Conservation (phyloP, 2,329 filamentous ascomycete species). For the Microcera coccophila region DNA sequence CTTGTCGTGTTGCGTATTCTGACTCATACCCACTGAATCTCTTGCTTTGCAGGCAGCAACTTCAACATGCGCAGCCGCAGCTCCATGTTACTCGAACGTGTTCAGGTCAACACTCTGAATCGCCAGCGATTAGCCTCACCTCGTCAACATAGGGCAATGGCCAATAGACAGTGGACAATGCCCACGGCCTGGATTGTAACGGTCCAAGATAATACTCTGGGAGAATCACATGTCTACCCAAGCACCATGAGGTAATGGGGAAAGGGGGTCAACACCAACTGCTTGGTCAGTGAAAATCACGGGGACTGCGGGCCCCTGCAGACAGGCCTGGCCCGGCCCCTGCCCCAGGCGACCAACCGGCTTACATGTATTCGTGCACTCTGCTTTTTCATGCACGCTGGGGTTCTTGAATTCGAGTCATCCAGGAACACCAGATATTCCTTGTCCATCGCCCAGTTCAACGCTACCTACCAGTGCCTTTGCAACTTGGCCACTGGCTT, state of each 20-base stretch:
- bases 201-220: too few species aligned
- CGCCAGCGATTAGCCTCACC: too few species aligned
- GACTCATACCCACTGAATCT: too few species aligned
- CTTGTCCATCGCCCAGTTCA: neutral
- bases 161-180: too few species aligned
- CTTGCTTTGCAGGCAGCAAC: too few species aligned
- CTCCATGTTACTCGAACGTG: too few species aligned
- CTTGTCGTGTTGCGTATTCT: too few species aligned
- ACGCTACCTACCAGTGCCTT: neutral
- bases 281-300: neutral
- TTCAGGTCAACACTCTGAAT: too few species aligned
- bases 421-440: neutral
- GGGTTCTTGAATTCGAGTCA: neutral
- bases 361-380: neutral
- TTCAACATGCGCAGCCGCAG: too few species aligned
- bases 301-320: slow-evolving; percentile 6
- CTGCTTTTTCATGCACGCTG: neutral
- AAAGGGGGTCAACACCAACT: neutral
- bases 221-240: too few species aligned
- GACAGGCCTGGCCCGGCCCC: slow-evolving; percentile 10
- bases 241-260: neutral
- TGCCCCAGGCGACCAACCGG: slow-evolving; percentile 1
- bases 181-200: too few species aligned
- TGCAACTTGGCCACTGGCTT: neutral
- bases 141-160: too few species aligned